Base-by-base conservation (phyloP, 179 eudicot species). In the Actinidia chinensis region DNA sequence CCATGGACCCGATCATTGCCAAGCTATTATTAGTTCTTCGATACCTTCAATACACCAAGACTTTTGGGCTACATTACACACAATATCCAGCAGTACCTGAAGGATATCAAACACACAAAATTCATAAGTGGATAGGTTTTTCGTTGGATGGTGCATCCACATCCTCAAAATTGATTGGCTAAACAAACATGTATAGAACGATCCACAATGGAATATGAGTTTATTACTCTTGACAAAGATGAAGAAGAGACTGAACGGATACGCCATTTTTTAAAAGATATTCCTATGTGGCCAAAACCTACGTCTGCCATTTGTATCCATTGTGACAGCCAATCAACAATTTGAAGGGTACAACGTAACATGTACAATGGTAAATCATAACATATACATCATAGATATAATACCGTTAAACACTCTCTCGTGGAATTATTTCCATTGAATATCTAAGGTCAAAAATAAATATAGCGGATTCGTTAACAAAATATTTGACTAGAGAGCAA, bases 91-190 rank as follows among this genome's bases (percentile, higher is more conserved):
- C 33, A 0, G 33, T 28, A 28, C 33, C 1, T 28, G 33, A 28
- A 28, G 33, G 47, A 72, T 43, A 77, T 42, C 12, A 80, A 77
- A 22, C 76, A 71, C 22, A 42, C 76, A 4, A 75, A 64, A 22
- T 80, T 73, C 4, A 82, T 82, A 13, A 79, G 82, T 85, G 79
- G 68, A 14, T 84, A 78, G 78, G 42, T 84, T 0, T 81, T 48
- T 23, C n/a, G 1, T 22, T 73, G 2, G 47, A 48, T 12, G 48
- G 48, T 14, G 46, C 47, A 36, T 0, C 23, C 1, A 5, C 28
- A 4, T 54, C 46, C 0, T 73, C 23, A 12, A 73, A 54, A n/a
- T n/a, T n/a, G n/a, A 33, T 73, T 64, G 18, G 33, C 48, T 1
- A 73, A 73, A 33, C 64, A 73, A 13, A 28, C 63, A 1, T 8